A percentile compares a stretch with the other conserved stretches of the same genome.
These are phyloP conservation scores for Crucibulum cyathiforme DNA, from an alignment of 1,284 basidiomycete genomes.

Conservation along the genomic window DNA sequence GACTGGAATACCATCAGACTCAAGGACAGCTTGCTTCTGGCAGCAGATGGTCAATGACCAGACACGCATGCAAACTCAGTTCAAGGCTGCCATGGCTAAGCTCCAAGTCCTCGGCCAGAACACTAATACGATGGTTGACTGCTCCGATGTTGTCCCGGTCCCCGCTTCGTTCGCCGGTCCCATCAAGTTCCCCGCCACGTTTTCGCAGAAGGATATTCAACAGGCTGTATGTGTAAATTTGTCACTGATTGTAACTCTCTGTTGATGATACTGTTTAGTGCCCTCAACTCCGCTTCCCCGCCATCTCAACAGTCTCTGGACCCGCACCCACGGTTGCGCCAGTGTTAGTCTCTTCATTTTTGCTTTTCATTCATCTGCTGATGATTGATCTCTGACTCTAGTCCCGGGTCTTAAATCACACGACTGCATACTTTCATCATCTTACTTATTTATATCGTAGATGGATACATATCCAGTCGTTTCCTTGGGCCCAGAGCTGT, in stretches of 20 bases:
- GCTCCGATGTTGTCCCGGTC: constrained; percentile 31
- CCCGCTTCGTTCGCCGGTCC: constrained; percentile 15
- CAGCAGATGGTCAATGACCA: constrained; percentile 33
- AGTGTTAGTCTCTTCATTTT: constrained; percentile 11
- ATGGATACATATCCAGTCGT: too few relatives aligned
- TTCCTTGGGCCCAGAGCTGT: too few relatives aligned
- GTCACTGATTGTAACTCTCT: not conserved
- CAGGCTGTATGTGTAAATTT: constrained; percentile 9
- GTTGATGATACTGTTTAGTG: constrained; percentile 9
- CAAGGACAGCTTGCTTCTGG: constrained; percentile 30
- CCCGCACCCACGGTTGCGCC: constrained; percentile 25
- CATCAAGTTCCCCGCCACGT: constrained; percentile 28
- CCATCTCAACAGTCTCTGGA: constrained; percentile 20
- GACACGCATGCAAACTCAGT: constrained; percentile 25
- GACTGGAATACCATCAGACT: constrained; percentile 5
- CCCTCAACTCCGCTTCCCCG: constrained; percentile 17
- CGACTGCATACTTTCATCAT: too few relatives aligned
- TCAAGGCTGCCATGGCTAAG: constrained; percentile 32
- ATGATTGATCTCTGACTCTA: not conserved
- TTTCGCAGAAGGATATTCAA: constrained; percentile 22
- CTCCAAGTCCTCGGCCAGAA: constrained; percentile 29
- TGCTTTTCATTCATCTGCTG: not conserved
- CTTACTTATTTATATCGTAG: too few relatives aligned
- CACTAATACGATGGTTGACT: constrained; percentile 23
- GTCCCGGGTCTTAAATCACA: not conserved